These are phyloP conservation scores for Fistulinella prunicolor DNA, from an alignment of 768 basidiomycete species.

Conservation along the genomic window DNA sequence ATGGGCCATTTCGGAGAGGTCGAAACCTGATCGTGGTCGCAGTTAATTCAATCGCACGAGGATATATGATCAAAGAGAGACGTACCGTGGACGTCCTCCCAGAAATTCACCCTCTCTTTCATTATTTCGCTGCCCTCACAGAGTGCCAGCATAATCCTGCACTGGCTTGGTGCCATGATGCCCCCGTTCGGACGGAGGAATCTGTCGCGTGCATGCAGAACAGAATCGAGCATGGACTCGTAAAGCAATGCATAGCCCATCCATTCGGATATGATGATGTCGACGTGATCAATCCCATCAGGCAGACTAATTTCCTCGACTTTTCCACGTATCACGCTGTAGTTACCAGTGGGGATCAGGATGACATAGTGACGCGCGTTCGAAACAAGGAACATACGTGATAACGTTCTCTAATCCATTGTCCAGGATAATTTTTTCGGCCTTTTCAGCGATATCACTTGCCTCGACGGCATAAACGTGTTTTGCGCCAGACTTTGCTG, in stretches of 20 bases:
- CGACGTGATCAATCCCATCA: conserved; percentile 70
- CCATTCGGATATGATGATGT: conserved; percentile 97
- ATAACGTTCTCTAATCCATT: conserved; percentile 75
- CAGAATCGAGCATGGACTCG: conserved; percentile 97
- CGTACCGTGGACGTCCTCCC: conserved; percentile 88
- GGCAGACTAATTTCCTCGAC: conserved; percentile 85
- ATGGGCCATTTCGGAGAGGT: conserved; percentile 77
- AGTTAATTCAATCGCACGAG: not conserved
- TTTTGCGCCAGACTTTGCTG: conserved; percentile 85
- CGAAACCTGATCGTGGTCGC: conserved; percentile 64
- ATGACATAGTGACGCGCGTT: not conserved
- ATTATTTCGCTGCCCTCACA: conserved; percentile 73
- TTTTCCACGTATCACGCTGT: conserved; percentile 84
- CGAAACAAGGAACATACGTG: conserved; percentile 40
- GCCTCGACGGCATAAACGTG: conserved; percentile 92
- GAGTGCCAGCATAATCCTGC: conserved; percentile 77
- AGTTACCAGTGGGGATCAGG: conserved; percentile 7
- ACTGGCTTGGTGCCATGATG: conserved; percentile 89
- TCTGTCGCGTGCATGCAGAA: conserved; percentile 81
- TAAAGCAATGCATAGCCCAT: conserved; percentile 93
- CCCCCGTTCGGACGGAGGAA: conserved; percentile 71
- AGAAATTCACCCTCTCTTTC: conserved; percentile 84
- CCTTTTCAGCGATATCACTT: conserved; percentile 75
- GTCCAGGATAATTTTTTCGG: conserved; percentile 69
- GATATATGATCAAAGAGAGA: not conserved